Base-by-base conservation (phyloP, 805 yeast species). In the Myxozyma neotropica region DNA sequence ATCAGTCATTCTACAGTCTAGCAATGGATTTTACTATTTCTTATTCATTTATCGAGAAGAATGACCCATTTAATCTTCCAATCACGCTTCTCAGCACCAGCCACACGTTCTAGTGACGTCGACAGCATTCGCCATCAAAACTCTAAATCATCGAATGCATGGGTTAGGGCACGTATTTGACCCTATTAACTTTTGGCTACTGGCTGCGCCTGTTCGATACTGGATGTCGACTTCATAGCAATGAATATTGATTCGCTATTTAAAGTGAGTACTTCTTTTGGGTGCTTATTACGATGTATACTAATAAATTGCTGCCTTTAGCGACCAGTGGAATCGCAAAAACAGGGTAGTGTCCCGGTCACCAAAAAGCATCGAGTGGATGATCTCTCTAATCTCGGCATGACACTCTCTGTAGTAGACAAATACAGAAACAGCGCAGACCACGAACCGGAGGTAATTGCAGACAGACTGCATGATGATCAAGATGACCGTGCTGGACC, bases 191-290 rank as follows among this genome's bases (percentile, higher is more conserved):
- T n/a, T n/a, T n/a, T n/a, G n/a, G n/a, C n/a, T n/a, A n/a, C n/a
- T n/a, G n/a, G n/a, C n/a, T n/a, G n/a, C n/a, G n/a, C n/a, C n/a
- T n/a, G n/a, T n/a, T n/a, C n/a, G n/a, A 29, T 29, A 29, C 10
- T 29, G 33, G 33, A 29, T 29, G 33, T 10, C 6, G 33, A 7
- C 6, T 29, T 10, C 10, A n/a, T n/a, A n/a, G 23, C 29, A 47
- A 55, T 53, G 55, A 51, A 59, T 24, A 35, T 57, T 21, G 54
- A 59, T 35, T 52, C 61, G 24, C 26, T 59, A 29, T 59, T 59
- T 43, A 59, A 59, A 49, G 64, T 59, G 6, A 4, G 53, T 19
- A 17, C 24, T 31, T 47, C 2, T 33, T 47, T n/a, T 17, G 1
- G 7, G 17, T 23, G 12, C n/a, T 23, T 6, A 23, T 43, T 13